Evolutionary conservation across 192 early-diverging fungal species (phyloP).

Genomic region (Mortierella antarctica): DNA sequence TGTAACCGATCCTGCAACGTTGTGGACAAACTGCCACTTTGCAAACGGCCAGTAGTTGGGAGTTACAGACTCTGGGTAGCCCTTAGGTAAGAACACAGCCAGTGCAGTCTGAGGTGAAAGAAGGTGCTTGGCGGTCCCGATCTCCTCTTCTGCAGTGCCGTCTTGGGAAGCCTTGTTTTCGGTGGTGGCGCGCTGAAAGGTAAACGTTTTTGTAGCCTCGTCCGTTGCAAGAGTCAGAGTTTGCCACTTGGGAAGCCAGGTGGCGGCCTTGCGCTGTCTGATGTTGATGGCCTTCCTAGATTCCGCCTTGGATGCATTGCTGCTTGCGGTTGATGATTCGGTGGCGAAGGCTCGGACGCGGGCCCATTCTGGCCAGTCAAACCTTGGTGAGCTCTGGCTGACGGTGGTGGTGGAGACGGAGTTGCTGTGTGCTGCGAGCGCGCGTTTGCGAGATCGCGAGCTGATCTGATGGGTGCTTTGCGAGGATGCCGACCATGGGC

Average conservation of each 20-base stretch:
- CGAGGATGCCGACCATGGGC: too few relatives aligned
- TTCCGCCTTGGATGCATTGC: not conserved
- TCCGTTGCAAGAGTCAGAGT: slow-evolving; percentile 24
- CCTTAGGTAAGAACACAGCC: slow-evolving; percentile 78
- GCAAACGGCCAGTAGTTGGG: slow-evolving; percentile 79
- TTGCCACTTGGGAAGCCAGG: slow-evolving; percentile 40
- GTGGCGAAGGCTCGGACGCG: not conserved
- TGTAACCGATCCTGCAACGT: slow-evolving; percentile 80
- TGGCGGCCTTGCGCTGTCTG: slow-evolving; percentile 16
- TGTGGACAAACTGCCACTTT: slow-evolving; percentile 84
- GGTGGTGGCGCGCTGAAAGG: slow-evolving; percentile 3
- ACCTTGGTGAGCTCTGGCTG: not conserved
- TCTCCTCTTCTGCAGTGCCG: slow-evolving; percentile 12
- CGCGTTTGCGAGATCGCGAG: too few relatives aligned
- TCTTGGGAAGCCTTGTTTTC: not conserved
- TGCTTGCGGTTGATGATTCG: not conserved
- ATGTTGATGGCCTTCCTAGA: slow-evolving; percentile 2
- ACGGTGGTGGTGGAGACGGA: not conserved
- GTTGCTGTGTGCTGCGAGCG: too few relatives aligned
- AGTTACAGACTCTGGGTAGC: slow-evolving; percentile 78
- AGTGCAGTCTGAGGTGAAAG: slow-evolving; percentile 44
- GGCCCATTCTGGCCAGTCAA: too few relatives aligned
- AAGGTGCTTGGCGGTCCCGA: slow-evolving; percentile 1
- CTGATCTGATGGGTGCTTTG: not conserved
- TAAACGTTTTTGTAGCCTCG: not conserved